Base-by-base conservation (phyloP, 2,329 filamentous ascomycete species). In the Atkinsonella texensis region DNA sequence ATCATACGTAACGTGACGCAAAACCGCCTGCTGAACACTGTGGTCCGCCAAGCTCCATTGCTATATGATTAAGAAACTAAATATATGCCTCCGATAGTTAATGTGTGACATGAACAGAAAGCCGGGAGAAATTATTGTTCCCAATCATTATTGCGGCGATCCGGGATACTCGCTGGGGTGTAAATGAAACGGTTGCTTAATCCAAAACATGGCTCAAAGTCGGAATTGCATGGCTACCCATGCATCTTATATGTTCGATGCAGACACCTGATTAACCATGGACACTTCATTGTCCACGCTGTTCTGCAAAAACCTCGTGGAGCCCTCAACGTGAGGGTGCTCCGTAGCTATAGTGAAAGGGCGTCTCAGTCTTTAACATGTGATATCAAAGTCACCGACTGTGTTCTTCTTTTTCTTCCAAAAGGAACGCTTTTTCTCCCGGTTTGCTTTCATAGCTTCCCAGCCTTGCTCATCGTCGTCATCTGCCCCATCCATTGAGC, bases 401-500 rank as follows among this genome's bases (percentile, higher is more conserved):
- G 73, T 61, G 43, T 64, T 69, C 67, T 83, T 84, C 69, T 83
- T 85, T 43, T 70, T 72, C 63, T 73, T 77, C 83, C 83, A 85
- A 38, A 77, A 57, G n/a, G 77, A 79, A 61, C 76, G 77, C 70
- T 84, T 85, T 71, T 83, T 79, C 52, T 84, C 80, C 53, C 80
- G 73, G 69, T 84, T 84, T 52, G 79, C 79, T 61, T 80, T 81
- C 80, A 86, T 84, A 32, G 81, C 79, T 55, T 79, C 81, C 83
- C 83, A 86, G 15, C 80, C 83, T 59, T 83, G 73, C 50, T 85
- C 82, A 17, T 85, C 81, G 46, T 85, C 82, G 33, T 84, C 79
- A 44, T 70, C 68, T 13, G 69, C 68, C 20, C 68, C 70, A 31
- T 68, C 69, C 11, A 63, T 67, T 1, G 70, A 62, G 52, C 72